A percentile compares a stretch with the other conserved stretches of the same genome.
phyloP scores from a whole-genome alignment of 1,139 yeast species.

The Hanseniaspora sp. region DNA sequence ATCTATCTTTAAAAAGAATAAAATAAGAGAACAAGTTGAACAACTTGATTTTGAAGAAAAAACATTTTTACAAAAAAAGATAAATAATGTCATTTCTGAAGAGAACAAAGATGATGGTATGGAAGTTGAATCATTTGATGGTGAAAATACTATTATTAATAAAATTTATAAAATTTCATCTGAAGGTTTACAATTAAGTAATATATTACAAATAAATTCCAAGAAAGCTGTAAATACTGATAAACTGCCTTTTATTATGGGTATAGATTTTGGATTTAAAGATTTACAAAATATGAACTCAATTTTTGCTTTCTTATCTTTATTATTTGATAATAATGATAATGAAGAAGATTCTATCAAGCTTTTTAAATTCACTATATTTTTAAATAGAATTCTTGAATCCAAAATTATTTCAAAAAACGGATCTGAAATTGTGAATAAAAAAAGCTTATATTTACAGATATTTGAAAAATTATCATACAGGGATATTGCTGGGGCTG shows the following conservation, averaged over 20 bases:
- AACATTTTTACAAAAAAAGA: constrained; percentile 7
- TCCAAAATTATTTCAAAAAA: not conserved
- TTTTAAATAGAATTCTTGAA: not conserved
- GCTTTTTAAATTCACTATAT: not conserved
- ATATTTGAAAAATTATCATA: not conserved
- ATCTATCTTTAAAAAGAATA: constrained; percentile 38
- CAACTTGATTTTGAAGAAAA: not conserved
- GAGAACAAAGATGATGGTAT: constrained; percentile 18
- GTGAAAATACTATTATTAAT: not conserved
- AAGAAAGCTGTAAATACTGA: not conserved
- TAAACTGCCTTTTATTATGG: not conserved
- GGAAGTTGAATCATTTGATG: constrained; percentile 4
- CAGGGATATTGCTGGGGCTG: constrained; percentile 1
- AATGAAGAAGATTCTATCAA: not conserved
- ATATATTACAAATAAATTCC: not conserved
- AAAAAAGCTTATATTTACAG: not conserved
- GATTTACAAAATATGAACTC: not conserved
- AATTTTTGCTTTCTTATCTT: not conserved
- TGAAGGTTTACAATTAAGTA: not conserved
- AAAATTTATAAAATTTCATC: not conserved
- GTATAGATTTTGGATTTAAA: not conserved
- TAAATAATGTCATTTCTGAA: constrained; percentile 18
- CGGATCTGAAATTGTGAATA: not conserved
- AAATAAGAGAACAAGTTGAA: constrained; percentile 22
- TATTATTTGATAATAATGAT: not conserved